Conservation (phyloP, 1,284 basidiomycete genomes). For the Pseudozyma flocculosa region DNA sequence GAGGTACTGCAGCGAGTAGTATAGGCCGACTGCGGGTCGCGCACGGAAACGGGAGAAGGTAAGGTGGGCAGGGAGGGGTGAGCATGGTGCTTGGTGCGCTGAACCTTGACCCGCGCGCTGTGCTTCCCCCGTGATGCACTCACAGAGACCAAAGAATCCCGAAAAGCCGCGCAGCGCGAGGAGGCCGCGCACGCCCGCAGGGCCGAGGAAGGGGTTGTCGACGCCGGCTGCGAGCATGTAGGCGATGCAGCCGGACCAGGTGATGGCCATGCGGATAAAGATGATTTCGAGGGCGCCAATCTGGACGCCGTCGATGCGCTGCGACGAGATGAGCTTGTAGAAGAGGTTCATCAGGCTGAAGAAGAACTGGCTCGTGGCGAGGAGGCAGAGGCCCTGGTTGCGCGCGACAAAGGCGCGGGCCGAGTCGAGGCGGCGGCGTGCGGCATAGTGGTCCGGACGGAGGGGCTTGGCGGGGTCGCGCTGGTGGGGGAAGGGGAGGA, state of each 20-base stretch:
- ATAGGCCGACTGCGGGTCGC: conserved; percentile 67
- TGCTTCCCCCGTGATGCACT: too few relatives aligned
- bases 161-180: conserved; percentile 67
- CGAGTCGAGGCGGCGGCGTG: conserved; percentile 12
- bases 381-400: conserved; percentile 33
- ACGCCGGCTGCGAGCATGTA: conserved; percentile 61
- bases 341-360: conserved; percentile 63
- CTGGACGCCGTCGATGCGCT: conserved; percentile 60
- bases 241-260: conserved; percentile 50
- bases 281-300: conserved; percentile 60
- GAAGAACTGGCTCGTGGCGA: conserved; percentile 33
- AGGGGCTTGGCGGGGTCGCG: conserved; percentile 25
- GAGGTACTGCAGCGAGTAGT: conserved; percentile 70
- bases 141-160: conserved; percentile 59
- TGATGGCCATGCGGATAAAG: conserved; percentile 63
- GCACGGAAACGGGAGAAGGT: too few relatives aligned
- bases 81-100: too few relatives aligned
- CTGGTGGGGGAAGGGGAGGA: conserved; percentile 31
- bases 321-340: conserved; percentile 67
- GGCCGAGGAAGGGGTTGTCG: conserved; percentile 70
- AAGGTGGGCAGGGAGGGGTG: too few relatives aligned
- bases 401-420: conserved; percentile 18
- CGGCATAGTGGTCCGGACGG: conserved; percentile 25
- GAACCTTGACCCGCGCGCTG: too few relatives aligned
- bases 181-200: conserved; percentile 67